Evolutionary conservation across 345 rosid genomes (phyloP).

Genomic region (Corymbia maculata): DNA sequence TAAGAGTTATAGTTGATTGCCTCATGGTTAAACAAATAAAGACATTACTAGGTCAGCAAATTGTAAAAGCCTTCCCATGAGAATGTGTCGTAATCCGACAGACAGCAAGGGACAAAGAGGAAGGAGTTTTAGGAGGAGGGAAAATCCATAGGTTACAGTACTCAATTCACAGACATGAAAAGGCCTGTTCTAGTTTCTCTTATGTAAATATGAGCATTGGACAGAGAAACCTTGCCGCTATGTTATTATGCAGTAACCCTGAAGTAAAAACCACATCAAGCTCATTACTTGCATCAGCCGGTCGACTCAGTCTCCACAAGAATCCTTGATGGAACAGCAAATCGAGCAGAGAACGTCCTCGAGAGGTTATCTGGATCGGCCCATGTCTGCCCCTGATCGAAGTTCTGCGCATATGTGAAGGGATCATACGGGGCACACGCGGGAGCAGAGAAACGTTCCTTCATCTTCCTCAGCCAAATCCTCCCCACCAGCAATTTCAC

Average conservation of each 20-base stretch:
- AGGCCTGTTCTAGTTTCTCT: background rate
- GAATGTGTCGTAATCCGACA: background rate
- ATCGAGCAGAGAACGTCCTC: slow-evolving; percentile 29
- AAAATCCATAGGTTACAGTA: background rate
- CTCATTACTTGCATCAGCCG: background rate
- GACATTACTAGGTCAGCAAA: background rate
- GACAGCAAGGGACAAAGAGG: background rate
- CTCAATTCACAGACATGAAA: background rate
- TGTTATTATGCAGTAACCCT: background rate
- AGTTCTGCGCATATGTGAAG: slow-evolving; percentile 25
- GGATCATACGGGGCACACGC: slow-evolving; percentile 12
- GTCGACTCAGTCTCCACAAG: background rate
- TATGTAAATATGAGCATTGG: background rate
- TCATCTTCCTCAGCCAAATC: slow-evolving; percentile 19
- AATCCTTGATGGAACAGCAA: slow-evolving; percentile 18
- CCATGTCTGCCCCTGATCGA: slow-evolving; percentile 24
- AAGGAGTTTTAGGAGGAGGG: background rate
- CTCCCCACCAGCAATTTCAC: slow-evolving; percentile 10
- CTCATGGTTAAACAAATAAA: background rate
- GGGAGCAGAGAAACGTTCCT: slow-evolving; percentile 3
- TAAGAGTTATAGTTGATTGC: background rate
- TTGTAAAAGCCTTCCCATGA: background rate
- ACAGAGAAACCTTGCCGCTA: background rate
- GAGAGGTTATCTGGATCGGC: slow-evolving; percentile 24
- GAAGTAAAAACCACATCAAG: background rate